These are phyloP conservation scores for Trichoderma simmonsii DNA, from an alignment of 2,329 filamentous ascomycete species.

Conservation along the genomic window DNA sequence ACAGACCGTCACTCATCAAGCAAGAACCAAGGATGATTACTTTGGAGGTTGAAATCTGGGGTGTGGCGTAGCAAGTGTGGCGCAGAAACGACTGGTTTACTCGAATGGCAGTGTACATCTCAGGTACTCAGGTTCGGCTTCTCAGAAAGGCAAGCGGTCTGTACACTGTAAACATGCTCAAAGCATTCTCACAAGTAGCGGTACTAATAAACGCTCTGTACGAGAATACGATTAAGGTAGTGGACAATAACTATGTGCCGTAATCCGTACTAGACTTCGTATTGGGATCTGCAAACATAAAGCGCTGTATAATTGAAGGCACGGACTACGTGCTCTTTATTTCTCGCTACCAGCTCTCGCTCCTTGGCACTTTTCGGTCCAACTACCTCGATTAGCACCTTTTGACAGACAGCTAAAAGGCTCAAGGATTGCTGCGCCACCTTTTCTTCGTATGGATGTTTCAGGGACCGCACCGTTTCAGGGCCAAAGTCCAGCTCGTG, in stretches of 20 bases:
- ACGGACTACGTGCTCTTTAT: not conserved
- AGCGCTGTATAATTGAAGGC: not conserved
- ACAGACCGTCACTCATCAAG: not conserved
- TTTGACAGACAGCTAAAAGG: not conserved
- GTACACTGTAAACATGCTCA: not conserved
- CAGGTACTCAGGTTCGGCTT: not conserved
- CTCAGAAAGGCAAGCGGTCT: not conserved
- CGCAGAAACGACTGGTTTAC: not conserved
- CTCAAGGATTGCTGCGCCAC: conserved; percentile 1
- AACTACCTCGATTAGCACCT: not conserved
- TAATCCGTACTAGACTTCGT: not conserved
- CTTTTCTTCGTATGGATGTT: not conserved
- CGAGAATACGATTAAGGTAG: too few species aligned
- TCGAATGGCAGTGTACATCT: not conserved
- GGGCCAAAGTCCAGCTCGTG: not conserved
- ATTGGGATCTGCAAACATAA: conserved; percentile 3
- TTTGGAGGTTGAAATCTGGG: not conserved
- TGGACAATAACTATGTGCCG: not conserved
- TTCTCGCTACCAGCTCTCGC: not conserved
- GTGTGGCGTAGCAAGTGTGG: conserved; percentile 11
- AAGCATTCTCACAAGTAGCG: not conserved
- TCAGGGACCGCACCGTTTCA: conserved; percentile 3
- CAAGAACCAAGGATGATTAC: not conserved
- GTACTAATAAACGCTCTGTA: not conserved
- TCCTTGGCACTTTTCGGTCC: not conserved